These are phyloP conservation scores for Plasmopara muralis DNA, from an alignment of 352 stramenopile genomes.

Conservation along the genomic window DNA sequence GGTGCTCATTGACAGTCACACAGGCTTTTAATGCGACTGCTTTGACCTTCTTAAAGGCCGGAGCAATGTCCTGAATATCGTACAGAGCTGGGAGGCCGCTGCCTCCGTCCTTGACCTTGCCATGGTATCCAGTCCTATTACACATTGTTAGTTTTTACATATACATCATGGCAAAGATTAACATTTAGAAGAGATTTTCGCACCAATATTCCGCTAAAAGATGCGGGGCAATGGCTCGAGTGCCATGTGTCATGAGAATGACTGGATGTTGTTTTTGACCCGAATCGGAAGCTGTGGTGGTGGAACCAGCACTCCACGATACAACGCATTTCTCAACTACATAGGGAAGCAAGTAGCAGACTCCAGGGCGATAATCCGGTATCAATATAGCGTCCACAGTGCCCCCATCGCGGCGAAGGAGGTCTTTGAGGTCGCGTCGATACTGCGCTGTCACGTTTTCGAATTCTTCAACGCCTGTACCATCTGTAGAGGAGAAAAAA, in stretches of 20 bases:
- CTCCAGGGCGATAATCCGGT: conserved; percentile 59
- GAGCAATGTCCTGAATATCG: conserved; percentile 48
- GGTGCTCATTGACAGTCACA: conserved; percentile 48
- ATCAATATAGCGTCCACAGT: conserved; percentile 52
- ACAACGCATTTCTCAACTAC: conserved; percentile 53
- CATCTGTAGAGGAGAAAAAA: conserved; percentile 27
- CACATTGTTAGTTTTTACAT: conserved; percentile 3
- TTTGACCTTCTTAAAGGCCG: conserved; percentile 46
- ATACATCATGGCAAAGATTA: neutral
- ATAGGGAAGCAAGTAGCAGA: conserved; percentile 70
- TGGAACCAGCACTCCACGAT: conserved; percentile 8
- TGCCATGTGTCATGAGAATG: conserved; percentile 74
- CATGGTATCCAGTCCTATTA: conserved; percentile 34
- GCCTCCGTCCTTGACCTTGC: conserved; percentile 37
- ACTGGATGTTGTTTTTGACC: conserved; percentile 29
- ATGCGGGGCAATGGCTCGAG: conserved; percentile 61
- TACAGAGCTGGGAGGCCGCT: conserved; percentile 47
- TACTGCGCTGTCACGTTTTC: conserved; percentile 34
- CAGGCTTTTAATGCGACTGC: conserved; percentile 45
- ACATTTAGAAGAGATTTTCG: neutral
- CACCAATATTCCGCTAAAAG: conserved; percentile 73
- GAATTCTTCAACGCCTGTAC: conserved; percentile 32
- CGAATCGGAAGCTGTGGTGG: conserved; percentile 11
- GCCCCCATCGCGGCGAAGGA: conserved; percentile 36
- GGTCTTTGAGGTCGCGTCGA: conserved; percentile 48